A percentile compares a stretch with the other conserved stretches of the same genome.
phyloP scores from a whole-genome alignment of 306 rosid species.

The Malus orientalis region DNA sequence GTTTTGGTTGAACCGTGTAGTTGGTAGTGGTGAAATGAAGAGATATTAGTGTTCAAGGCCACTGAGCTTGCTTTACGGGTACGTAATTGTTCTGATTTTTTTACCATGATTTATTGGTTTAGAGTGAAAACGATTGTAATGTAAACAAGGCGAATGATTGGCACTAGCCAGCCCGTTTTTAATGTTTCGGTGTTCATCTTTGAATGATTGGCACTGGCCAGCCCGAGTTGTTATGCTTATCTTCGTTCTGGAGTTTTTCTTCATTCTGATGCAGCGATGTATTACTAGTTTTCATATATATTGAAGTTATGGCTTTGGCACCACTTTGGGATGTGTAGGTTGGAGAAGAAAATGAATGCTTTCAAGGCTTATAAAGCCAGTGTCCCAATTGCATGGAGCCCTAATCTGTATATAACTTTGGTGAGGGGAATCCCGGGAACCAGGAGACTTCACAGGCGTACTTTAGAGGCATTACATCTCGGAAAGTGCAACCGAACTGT shows the following conservation, averaged over 20 bases:
- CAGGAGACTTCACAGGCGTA: slow-evolving; percentile 77
- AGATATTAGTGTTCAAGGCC: background rate
- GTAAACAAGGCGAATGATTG: background rate
- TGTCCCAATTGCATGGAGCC: slow-evolving; percentile 81
- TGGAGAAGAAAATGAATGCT: slow-evolving; percentile 66
- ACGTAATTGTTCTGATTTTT: background rate
- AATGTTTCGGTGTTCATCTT: background rate
- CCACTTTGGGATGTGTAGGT: slow-evolving; percentile 26
- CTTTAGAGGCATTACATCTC: slow-evolving; percentile 80
- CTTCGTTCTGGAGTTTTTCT: background rate
- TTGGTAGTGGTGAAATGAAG: background rate
- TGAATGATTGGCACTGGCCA: background rate
- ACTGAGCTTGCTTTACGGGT: background rate
- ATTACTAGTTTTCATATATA: background rate
- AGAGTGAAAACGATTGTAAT: background rate
- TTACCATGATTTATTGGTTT: background rate
- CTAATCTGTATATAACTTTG: slow-evolving; percentile 70
- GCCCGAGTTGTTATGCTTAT: background rate
- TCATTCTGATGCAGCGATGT: background rate
- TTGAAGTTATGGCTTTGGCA: background rate
- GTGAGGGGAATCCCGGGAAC: slow-evolving; percentile 97
- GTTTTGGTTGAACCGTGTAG: background rate
- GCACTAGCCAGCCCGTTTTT: background rate
- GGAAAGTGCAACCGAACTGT: slow-evolving; percentile 86
- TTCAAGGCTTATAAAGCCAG: slow-evolving; percentile 81